phyloP scores from a whole-genome alignment of 768 basidiomycete genomes.

The Hericium erinaceus region DNA sequence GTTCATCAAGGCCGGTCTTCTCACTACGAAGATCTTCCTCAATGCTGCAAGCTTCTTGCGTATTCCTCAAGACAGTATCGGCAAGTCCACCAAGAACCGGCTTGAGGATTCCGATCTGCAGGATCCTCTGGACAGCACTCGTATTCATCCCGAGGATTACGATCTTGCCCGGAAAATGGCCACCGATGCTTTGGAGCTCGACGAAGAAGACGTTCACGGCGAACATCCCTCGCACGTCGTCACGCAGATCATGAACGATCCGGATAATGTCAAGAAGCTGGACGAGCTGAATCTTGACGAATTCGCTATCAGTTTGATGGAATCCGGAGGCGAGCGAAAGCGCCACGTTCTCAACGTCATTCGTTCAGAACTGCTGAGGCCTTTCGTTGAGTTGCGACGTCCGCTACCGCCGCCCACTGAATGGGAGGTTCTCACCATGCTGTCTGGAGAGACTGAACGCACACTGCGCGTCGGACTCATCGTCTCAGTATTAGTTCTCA shows the following conservation, averaged over 20 bases:
- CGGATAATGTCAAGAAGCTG: constrained; percentile 69
- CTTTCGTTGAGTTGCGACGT: constrained; percentile 68
- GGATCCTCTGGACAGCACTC: constrained; percentile 90
- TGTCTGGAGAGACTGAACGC: constrained; percentile 80
- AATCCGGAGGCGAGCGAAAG: constrained; percentile 77
- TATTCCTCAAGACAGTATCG: constrained; percentile 65
- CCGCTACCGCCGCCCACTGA: constrained; percentile 53
- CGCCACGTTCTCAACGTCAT: constrained; percentile 86
- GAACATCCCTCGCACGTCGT: constrained; percentile 90
- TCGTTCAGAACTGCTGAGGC: constrained; percentile 71
- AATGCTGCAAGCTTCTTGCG: constrained; percentile 91
- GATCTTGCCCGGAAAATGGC: constrained; percentile 98
- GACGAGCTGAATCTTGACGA: constrained; percentile 91
- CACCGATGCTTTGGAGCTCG: constrained; percentile 91
- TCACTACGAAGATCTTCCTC: constrained; percentile 83
- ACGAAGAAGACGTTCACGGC: constrained; percentile 92
- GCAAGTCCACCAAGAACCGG: constrained; percentile 49
- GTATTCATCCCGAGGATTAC: constrained; percentile 96
- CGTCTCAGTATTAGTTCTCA: constrained; percentile 63
- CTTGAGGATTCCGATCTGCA: constrained; percentile 59
- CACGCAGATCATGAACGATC: constrained; percentile 74
- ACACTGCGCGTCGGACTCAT: constrained; percentile 76
- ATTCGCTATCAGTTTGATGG: constrained; percentile 86
- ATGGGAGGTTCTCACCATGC: constrained; percentile 89
- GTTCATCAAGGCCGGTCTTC: constrained; percentile 70